Base-by-base conservation (phyloP, 2,329 filamentous ascomycete genomes). In the Calonectria naviculata region DNA sequence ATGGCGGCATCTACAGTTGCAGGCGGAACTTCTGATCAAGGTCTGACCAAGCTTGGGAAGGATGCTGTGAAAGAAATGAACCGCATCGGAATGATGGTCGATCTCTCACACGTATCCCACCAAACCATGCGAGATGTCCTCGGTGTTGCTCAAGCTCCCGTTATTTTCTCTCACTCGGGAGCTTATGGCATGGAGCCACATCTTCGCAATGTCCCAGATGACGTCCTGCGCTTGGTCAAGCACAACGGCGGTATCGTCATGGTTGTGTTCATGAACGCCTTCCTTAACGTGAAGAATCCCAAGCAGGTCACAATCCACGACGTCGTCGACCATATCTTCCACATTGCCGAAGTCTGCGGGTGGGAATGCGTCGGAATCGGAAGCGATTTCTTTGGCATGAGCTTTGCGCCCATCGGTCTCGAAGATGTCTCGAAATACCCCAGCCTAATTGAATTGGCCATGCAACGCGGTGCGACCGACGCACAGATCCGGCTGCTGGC, bases 181-280 rank as follows among this genome's bases (percentile, higher is more conserved):
- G 77, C 77, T 12, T 78, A 78, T 65, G 60, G 74, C 24, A 26
- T 80, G 29, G 73, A 75, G 36, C 63, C 78, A 9, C 81, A 84
- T 70, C 75, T 80, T 6, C 80, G 85, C 4, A 84, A 86, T 52
- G 84, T 84, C 0, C 83, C 84, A 2, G 84, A 86, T 61, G 82
- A 84, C 61, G 80, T 86, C 2, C 74, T 86, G 2, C 73, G 78
- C 9, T 68, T 71, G 3, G 72, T 86, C 0, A 80, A 79, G 31
- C 69, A 76, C 2, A 86, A 85, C 26, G 76, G 80, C 1, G 84
- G 84, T 0, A 78, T 86, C 8, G 76, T 85, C 12, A 86, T 85
- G 84, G 78, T 82, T 0, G 80, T 80, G 0, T 85, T 85, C 49
- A 76, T 84, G 24, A 81, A 81, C n/a, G 78, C 81, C 12, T 81